These are phyloP conservation scores for Fusarium staphyleae DNA, from an alignment of 2,329 filamentous ascomycete species.

Conservation along the genomic window DNA sequence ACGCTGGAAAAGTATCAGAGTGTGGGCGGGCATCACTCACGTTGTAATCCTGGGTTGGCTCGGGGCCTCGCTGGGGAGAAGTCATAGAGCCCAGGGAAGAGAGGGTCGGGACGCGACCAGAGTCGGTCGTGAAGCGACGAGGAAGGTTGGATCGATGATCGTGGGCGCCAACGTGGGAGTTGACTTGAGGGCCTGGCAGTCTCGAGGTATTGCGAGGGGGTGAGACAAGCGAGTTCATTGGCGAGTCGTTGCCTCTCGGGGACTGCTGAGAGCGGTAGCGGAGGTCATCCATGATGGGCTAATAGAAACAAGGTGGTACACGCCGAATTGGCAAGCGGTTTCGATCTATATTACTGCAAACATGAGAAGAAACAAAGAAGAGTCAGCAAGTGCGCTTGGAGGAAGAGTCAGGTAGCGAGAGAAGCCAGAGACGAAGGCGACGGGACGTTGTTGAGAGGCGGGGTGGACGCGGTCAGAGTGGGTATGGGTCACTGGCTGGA, in stretches of 20 bases:
- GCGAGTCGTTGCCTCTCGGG: constrained; percentile 72
- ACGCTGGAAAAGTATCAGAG: not conserved
- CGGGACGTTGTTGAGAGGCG: constrained; percentile 45
- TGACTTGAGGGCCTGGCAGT: constrained; percentile 60
- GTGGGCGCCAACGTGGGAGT: constrained; percentile 54
- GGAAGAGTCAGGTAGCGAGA: constrained; percentile 31
- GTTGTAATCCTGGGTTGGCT: constrained; percentile 57
- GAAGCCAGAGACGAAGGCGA: constrained; percentile 42
- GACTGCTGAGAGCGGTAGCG: constrained; percentile 81
- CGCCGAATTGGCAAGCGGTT: constrained; percentile 48
- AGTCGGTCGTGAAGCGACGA: constrained; percentile 93
- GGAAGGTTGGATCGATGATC: constrained; percentile 81
- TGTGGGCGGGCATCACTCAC: constrained; percentile 43
- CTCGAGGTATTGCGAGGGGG: constrained; percentile 74
- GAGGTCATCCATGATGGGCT: constrained; percentile 72
- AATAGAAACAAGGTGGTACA: constrained; percentile 52
- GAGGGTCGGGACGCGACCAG: constrained; percentile 80
- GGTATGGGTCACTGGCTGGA: constrained; percentile 35
- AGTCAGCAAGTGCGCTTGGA: constrained; percentile 41
- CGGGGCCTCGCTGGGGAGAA: constrained; percentile 56
- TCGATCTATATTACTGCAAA: constrained; percentile 46
- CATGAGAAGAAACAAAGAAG: constrained; percentile 47
- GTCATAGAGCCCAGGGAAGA: constrained; percentile 59
- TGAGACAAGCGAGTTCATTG: constrained; percentile 77
- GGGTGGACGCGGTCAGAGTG: constrained; percentile 43